These are phyloP conservation scores for Tillandsia leiboldiana DNA, from an alignment of 176 grass and related monocot species.

Conservation along the genomic window DNA sequence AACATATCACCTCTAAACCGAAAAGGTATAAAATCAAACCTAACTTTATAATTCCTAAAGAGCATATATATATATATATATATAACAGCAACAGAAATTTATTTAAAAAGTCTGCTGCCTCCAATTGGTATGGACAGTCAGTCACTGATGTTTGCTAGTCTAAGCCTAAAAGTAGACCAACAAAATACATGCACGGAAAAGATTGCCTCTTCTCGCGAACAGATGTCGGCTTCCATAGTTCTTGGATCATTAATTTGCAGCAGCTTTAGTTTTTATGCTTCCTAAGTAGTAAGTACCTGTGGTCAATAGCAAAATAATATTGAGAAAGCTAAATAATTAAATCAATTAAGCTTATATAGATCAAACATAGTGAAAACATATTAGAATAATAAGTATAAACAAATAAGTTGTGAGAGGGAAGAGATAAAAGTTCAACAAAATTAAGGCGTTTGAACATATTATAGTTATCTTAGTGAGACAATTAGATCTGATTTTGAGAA, in stretches of 20 bases:
- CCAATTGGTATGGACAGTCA: background rate
- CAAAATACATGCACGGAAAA: background rate
- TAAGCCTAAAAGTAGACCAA: background rate
- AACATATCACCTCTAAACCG: background rate
- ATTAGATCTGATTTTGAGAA: too few species aligned
- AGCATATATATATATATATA: background rate
- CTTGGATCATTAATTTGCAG: background rate
- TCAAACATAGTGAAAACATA: too few species aligned
- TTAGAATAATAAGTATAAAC: too few species aligned
- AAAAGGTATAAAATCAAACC: background rate
- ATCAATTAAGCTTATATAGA: background rate
- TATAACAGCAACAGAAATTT: background rate
- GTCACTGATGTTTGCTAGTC: background rate
- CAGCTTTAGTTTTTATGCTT: background rate
- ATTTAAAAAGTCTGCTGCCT: background rate
- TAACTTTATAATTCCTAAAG: background rate
- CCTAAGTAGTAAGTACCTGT: background rate
- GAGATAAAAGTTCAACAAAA: too few species aligned
- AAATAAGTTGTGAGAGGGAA: too few species aligned
- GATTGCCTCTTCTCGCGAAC: background rate
- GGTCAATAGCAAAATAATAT: background rate
- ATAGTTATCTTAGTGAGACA: too few species aligned
- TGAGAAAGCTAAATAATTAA: background rate
- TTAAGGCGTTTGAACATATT: too few species aligned
- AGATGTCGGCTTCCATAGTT: background rate